These are phyloP conservation scores for Rutstroemia sp. DNA, from an alignment of 2,329 filamentous ascomycete species.

Conservation along the genomic window DNA sequence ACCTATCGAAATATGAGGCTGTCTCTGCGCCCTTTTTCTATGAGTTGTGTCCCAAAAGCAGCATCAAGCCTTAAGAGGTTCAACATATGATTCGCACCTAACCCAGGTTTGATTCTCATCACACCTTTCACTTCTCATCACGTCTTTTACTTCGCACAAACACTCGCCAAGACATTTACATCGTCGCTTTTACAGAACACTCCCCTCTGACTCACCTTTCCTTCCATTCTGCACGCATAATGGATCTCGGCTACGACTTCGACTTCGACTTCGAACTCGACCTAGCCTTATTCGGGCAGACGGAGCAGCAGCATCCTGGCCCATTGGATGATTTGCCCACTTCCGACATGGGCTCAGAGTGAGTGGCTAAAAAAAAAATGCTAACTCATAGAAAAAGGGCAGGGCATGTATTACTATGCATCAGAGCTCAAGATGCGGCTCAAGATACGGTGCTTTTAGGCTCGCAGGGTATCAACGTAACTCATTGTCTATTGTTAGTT, in stretches of 20 bases:
- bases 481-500: not conserved
- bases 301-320: not conserved
- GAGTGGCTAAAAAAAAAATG: constrained; percentile 6
- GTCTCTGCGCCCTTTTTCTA: not conserved
- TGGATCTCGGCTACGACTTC: not conserved
- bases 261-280: not conserved
- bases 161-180: not conserved
- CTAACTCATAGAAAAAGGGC: constrained; percentile 8
- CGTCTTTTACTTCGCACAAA: not conserved
- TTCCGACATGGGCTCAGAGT: not conserved
- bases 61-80: not conserved
- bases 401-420: too few species aligned
- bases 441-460: too few species aligned
- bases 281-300: not conserved
- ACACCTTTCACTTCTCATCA: not conserved
- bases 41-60: not conserved
- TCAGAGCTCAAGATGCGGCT: not conserved
- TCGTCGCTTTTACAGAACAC: not conserved
- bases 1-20: not conserved
- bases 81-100: not conserved
- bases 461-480: not conserved
- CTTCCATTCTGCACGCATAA: not conserved
- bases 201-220: not conserved
- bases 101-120: not conserved
- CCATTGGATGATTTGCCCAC: not conserved